Evolutionary conservation across 805 yeast species (phyloP).

Genomic region (Clavispora carvajalis): DNA sequence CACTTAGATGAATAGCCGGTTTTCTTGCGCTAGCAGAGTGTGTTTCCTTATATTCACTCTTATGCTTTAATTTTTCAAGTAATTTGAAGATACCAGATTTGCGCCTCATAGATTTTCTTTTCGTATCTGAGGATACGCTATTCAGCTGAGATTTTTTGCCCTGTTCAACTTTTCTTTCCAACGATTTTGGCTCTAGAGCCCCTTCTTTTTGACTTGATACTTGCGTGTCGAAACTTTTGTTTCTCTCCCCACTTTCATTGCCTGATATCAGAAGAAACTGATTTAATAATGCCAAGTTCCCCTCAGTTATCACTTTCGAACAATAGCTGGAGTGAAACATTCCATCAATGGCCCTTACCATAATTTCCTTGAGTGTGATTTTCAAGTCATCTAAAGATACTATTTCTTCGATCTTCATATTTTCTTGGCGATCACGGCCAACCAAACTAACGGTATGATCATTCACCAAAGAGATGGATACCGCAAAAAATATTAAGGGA

Average conservation of each 20-base stretch:
- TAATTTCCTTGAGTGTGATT: constrained; percentile 16
- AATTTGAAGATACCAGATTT: constrained; percentile 1
- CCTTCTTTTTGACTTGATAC: not conserved
- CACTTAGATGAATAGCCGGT: constrained; percentile 1
- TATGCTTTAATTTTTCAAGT: constrained; percentile 1
- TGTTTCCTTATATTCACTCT: constrained; percentile 2
- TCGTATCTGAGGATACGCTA: too few relatives aligned
- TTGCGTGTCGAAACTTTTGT: not conserved
- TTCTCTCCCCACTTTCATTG: not conserved
- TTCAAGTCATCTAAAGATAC: constrained; percentile 19
- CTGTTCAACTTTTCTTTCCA: too few relatives aligned
- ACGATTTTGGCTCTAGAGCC: too few relatives aligned
- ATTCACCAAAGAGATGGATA: constrained; percentile 41
- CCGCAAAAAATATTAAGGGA: constrained; percentile 38
- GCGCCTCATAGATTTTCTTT: not conserved
- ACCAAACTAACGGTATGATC: constrained; percentile 16
- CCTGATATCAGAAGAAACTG: not conserved
- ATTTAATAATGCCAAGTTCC: constrained; percentile 6
- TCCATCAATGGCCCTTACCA: constrained; percentile 16
- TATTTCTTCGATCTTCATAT: constrained; percentile 18
- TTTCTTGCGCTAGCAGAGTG: constrained; percentile 3
- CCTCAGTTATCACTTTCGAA: constrained; percentile 9
- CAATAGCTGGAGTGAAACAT: constrained; percentile 22
- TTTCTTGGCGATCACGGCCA: constrained; percentile 9
- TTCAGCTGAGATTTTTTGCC: too few relatives aligned